Base-by-base conservation (phyloP, 176 grass and related monocot species). In the Bromus sterilis region DNA sequence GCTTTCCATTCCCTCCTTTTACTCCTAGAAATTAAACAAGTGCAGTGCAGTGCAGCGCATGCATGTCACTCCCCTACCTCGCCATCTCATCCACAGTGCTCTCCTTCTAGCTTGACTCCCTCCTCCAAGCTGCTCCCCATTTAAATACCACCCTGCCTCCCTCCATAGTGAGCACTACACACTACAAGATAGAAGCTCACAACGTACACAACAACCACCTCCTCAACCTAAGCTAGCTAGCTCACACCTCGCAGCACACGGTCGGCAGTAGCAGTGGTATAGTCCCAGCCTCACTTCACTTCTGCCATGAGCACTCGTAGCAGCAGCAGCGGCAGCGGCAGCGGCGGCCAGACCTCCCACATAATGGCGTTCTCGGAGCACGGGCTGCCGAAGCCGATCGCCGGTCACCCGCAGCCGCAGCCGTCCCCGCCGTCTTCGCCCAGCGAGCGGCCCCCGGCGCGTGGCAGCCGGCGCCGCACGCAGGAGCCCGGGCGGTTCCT, bases 401-500 rank as follows among this genome's bases (percentile, higher is more conserved):
- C 75, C 14, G 63, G 74, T 9, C 70, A 73, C 1, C 80, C 48
- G 14, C 76, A 61, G 25, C 37, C 84, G 21, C 76, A 70, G 10
- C 75, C 77, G 32, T 88, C 91, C 4, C 82, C 91, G 25, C 82
- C 91, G 20, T 75, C 91, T 16, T 89, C 91, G 1, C 87, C 91
- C 57, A 65, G 60, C 49, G 92, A 94, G 66, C 56, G 86, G 29
- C 67, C 83, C 0, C 13, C 51, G 0, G 18, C 35, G 3, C 81
- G 83, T 1, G 89, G 92, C 23, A 42, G 92, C 21, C 78, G 89
- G 83, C 87, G 87, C 59, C 87, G 87, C 59, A 29, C 89, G 42
- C 71, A 86, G 78, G 95, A 98, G 89, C 95, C 95, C 29, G 90
- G 92, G 16, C 65, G 95, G n/a, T 98, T 98, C 89, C 92, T 98